Evolutionary conservation across 768 basidiomycete species (phyloP).

Genomic region (Russula ochroleuca): DNA sequence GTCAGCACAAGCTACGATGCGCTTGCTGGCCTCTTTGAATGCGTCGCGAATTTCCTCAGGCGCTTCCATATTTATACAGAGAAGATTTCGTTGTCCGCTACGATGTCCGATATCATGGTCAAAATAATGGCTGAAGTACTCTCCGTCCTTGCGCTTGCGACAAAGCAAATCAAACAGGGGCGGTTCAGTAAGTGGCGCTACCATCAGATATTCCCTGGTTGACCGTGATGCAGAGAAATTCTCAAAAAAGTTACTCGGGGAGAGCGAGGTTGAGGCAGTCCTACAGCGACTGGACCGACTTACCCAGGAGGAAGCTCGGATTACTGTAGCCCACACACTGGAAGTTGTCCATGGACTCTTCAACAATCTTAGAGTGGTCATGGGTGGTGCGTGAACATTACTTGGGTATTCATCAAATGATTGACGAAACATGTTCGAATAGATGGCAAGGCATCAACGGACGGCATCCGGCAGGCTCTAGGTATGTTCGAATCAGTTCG

Average conservation of each 20-base stretch:
- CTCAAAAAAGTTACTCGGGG: background rate
- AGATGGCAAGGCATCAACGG: background rate
- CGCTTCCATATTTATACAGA: background rate
- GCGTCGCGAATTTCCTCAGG: background rate
- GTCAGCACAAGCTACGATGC: background rate
- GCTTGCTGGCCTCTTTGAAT: background rate
- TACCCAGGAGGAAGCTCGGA: background rate
- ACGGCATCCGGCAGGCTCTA: background rate
- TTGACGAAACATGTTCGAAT: background rate
- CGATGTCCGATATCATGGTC: background rate
- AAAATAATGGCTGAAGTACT: background rate
- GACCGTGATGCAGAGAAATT: constrained; percentile 1
- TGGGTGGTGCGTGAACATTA: background rate
- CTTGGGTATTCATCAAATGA: background rate
- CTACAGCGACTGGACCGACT: background rate
- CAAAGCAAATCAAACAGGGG: background rate
- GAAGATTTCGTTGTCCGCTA: background rate
- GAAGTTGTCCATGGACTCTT: background rate
- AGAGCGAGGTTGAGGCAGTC: background rate
- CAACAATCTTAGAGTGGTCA: background rate
- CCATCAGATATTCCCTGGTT: background rate
- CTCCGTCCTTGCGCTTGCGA: background rate
- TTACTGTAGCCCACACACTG: background rate
- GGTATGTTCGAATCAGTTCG: background rate
- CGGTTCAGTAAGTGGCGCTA: background rate